These are phyloP conservation scores for Auriculariales sp. DNA, from an alignment of 768 basidiomycete species.

Conservation along the genomic window DNA sequence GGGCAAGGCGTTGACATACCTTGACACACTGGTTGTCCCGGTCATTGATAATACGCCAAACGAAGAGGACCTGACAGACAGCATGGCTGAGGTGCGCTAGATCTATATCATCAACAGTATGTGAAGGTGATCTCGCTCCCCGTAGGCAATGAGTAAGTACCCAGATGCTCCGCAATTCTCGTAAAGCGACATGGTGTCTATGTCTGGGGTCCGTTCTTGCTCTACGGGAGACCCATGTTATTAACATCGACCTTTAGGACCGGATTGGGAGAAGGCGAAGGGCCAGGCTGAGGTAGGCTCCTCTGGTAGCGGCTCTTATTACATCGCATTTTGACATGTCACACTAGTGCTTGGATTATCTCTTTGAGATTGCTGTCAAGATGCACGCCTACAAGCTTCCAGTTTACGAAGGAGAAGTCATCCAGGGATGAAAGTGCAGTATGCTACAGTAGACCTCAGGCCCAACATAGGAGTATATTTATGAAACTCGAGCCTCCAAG, in stretches of 20 bases:
- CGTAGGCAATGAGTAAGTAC: conserved; percentile 64
- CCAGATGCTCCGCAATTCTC: conserved; percentile 66
- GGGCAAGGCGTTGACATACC: conserved; percentile 64
- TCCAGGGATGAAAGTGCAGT: no score
- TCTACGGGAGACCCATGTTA: no score
- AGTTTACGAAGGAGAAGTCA: not conserved
- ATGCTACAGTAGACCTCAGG: no score
- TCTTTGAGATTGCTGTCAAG: conserved; percentile 78
- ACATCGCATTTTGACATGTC: conserved; percentile 9
- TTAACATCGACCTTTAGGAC: conserved; percentile 25
- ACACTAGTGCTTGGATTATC: conserved; percentile 69
- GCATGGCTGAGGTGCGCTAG: conserved; percentile 50
- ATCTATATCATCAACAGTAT: no score
- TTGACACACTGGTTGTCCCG: conserved; percentile 72
- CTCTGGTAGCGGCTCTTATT: no score
- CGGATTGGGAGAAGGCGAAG: conserved; percentile 80
- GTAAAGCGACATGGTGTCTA: conserved; percentile 73
- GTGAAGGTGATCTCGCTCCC: not conserved
- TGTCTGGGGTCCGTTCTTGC: conserved; percentile 72
- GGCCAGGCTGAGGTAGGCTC: conserved; percentile 60
- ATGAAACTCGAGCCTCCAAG: no score
- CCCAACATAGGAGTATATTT: no score
- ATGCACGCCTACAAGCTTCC: conserved; percentile 54
- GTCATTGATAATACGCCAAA: conserved; percentile 87
- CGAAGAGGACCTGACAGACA: conserved; percentile 78